phyloP scores from a whole-genome alignment of 352 stramenopile genomes.

The Pseudoperonospora humuli region DNA sequence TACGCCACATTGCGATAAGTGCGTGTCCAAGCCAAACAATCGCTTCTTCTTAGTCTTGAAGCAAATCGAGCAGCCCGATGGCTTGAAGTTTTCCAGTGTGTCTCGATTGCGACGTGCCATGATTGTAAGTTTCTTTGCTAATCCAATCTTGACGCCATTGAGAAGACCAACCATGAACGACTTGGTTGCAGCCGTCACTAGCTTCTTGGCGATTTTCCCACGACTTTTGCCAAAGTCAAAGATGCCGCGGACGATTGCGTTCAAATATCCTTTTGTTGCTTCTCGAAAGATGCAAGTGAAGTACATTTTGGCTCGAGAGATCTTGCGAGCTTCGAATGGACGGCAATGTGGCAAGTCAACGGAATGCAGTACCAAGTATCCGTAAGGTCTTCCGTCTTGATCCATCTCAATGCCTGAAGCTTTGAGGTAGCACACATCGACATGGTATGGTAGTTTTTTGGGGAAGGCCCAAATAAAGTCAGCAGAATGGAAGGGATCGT shows the following conservation, averaged over 20 bases:
- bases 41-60: slow-evolving; percentile 16
- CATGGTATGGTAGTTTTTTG: slow-evolving; percentile 15
- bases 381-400: slow-evolving; percentile 21
- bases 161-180: slow-evolving; percentile 28
- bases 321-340: slow-evolving; percentile 23
- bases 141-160: slow-evolving; percentile 26
- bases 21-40: slow-evolving; percentile 10
- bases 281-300: slow-evolving; percentile 33
- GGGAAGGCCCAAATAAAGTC: slow-evolving; percentile 41
- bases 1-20: slow-evolving; percentile 18
- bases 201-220: slow-evolving; percentile 11
- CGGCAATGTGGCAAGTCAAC: slow-evolving; percentile 30
- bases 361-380: slow-evolving; percentile 39
- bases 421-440: slow-evolving; percentile 37
- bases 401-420: slow-evolving; percentile 32
- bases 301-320: slow-evolving; percentile 29
- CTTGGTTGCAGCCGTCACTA: slow-evolving; percentile 22
- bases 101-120: slow-evolving; percentile 15
- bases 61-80: slow-evolving; percentile 20
- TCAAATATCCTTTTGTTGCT: slow-evolving; percentile 11
- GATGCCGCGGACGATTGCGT: slow-evolving; percentile 32
- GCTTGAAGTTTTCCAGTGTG: slow-evolving; percentile 1
- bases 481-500: slow-evolving; percentile 34
- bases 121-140: slow-evolving; percentile 46
- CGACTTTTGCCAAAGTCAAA: slow-evolving; percentile 27